Evolutionary conservation across 2,329 filamentous ascomycete species (phyloP), one percentile per base, ranked within the genome.

Genomic region (Colletotrichum sidae): DNA sequence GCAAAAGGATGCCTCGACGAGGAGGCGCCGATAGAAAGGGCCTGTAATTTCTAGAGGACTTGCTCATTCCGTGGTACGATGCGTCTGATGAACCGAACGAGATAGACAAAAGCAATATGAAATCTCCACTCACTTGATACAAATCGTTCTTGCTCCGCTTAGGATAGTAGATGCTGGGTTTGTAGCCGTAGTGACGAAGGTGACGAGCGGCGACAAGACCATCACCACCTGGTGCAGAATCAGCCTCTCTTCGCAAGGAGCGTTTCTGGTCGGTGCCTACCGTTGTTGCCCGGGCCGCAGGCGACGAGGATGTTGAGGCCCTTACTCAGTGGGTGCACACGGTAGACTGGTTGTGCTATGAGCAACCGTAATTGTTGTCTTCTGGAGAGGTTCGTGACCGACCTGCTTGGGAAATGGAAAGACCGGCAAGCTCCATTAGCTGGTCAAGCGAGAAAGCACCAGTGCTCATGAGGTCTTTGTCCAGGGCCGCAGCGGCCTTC

Each of bases 161-260:
- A 1, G 96, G 96, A 74, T 97, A 98, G 81, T 96, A 98, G 49
- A 99, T 84, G 8, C 88, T 91, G 4, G 95, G 94, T 33, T 87
- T 86, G 79, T 98, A 99, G 67, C 96, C 95, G 76, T 96, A 98
- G 74, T 97, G 92, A 75, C 88, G 89, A 6, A 99, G 86, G 78
- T 99, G 96, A 34, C 96, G 90, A 57, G 96, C 96, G 52, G 95
- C 94, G 35, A 99, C 96, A 3, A 99, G 87, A 2, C 96, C 96
- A 77, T 99, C 96, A 42, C 96, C 96, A 68, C 96, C 93, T 94
- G 57, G 38, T 58, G 55, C 12, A 1, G 4, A 15, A 42, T 63
- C 13, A 58, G 68, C 13, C n/a, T 17, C 51, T 44, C 37, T 59
- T 8, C 35, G 33, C 57, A 37, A 38, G 7, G 15, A n/a, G 35